Conservation (phyloP, 2,329 filamentous ascomycete genomes). For the Trichoderma brevicompactum region DNA sequence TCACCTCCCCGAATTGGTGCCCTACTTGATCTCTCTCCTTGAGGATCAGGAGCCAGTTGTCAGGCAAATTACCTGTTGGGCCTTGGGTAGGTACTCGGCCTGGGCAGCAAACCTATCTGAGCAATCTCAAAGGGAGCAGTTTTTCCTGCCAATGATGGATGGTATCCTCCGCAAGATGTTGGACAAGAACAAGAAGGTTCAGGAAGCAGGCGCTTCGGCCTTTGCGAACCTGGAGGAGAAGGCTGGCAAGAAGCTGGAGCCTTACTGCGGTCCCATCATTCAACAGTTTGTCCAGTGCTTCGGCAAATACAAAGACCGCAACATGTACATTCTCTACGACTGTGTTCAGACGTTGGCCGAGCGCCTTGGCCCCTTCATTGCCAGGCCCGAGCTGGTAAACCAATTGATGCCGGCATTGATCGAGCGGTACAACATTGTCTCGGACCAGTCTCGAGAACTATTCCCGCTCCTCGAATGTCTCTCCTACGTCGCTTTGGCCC, state of each 20-base stretch:
- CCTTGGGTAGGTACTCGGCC: slow-evolving; percentile 86
- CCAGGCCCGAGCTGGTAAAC: slow-evolving; percentile 78
- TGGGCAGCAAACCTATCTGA: slow-evolving; percentile 83
- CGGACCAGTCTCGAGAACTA: slow-evolving; percentile 87
- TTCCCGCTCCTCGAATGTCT: slow-evolving; percentile 96
- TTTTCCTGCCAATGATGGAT: slow-evolving; percentile 96
- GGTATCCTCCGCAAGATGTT: slow-evolving; percentile 94
- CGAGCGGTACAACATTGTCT: slow-evolving; percentile 81
- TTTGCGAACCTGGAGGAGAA: slow-evolving; percentile 97
- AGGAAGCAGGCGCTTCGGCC: slow-evolving; percentile 92
- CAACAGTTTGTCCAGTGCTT: slow-evolving; percentile 93
- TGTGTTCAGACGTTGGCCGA: slow-evolving; percentile 97
- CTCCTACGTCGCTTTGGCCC: slow-evolving; percentile 87
- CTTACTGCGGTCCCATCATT: slow-evolving; percentile 88
- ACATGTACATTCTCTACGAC: slow-evolving; percentile 99
- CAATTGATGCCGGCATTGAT: slow-evolving; percentile 93
- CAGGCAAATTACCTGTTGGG: slow-evolving; percentile 97
- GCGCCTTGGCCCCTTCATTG: slow-evolving; percentile 79
- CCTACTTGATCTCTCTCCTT: slow-evolving; percentile 85
- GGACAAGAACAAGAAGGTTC: slow-evolving; percentile 96
- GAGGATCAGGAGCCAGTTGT: slow-evolving; percentile 88
- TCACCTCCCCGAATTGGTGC: slow-evolving; percentile 86
- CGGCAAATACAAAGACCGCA: slow-evolving; percentile 93
- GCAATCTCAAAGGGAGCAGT: slow-evolving; percentile 69
- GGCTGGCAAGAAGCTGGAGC: slow-evolving; percentile 76